A percentile compares a stretch with the other conserved stretches of the same genome.
phyloP scores from a whole-genome alignment of 2,329 filamentous ascomycete genomes.

The Phyllosticta citribraziliensis region DNA sequence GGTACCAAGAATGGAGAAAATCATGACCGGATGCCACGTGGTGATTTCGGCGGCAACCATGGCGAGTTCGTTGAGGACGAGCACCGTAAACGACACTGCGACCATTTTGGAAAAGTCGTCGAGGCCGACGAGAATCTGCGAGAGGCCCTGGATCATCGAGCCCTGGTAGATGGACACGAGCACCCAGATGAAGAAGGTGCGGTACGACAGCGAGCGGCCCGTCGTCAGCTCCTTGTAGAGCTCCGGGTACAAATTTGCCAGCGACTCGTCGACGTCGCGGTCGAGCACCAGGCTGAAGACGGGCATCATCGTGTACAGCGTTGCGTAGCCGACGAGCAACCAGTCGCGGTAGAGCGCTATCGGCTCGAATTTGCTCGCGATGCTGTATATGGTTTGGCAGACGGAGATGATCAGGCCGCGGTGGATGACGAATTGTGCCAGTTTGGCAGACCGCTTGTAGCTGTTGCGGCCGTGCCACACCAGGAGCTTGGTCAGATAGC shows the following conservation, averaged over 20 bases:
- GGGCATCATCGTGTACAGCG: constrained; percentile 85
- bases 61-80: constrained; percentile 87
- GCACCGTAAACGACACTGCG: constrained; percentile 79
- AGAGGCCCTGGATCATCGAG: constrained; percentile 86
- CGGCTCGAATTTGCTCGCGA: constrained; percentile 84
- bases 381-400: constrained; percentile 95
- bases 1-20: constrained; percentile 73
- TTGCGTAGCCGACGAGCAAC: constrained; percentile 94
- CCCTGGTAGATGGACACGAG: constrained; percentile 92
- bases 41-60: constrained; percentile 97
- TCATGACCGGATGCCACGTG: constrained; percentile 94
- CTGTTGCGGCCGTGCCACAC: constrained; percentile 98
- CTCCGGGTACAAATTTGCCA: constrained; percentile 92
- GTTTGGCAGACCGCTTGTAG: constrained; percentile 91
- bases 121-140: constrained; percentile 75
- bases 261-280: constrained; percentile 84
- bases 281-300: constrained; percentile 92
- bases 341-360: constrained; percentile 93
- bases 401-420: constrained; percentile 90
- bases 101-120: constrained; percentile 54
- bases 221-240: constrained; percentile 95
- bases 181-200: constrained; percentile 96
- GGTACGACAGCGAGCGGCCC: constrained; percentile 77
- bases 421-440: constrained; percentile 97
- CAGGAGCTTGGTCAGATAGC: constrained; percentile 88